Evolutionary conservation across 2,329 filamentous ascomycete species (phyloP).

Genomic region (Beauveria rudraprayagi): DNA sequence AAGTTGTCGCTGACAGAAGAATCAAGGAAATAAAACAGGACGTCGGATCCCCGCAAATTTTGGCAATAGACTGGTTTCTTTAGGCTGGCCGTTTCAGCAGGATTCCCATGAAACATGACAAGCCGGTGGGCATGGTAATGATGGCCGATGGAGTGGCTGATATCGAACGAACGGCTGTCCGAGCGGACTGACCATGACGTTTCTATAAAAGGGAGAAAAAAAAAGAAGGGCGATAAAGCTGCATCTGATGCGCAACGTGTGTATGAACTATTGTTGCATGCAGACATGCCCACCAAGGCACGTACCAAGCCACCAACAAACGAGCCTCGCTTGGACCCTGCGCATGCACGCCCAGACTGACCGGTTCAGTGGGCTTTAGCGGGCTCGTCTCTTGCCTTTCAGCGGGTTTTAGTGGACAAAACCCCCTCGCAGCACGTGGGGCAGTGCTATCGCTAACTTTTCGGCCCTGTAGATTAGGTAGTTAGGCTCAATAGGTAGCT

Average conservation of each 20-base stretch:
- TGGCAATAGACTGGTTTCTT: not conserved
- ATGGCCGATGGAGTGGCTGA: not conserved
- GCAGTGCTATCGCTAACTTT: not conserved
- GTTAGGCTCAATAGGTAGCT: no score
- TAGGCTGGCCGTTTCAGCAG: not conserved
- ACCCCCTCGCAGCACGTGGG: not conserved
- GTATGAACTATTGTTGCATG: no score
- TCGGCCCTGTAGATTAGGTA: no score
- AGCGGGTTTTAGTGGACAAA: constrained; percentile 3
- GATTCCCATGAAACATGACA: constrained; percentile 2
- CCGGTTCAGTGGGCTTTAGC: constrained; percentile 1
- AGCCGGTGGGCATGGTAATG: not conserved
- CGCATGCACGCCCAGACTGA: not conserved
- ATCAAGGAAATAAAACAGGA: not conserved
- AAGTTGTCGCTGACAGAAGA: no score
- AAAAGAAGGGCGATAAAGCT: no score
- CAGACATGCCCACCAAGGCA: no score
- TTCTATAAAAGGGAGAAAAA: no score
- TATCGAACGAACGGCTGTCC: not conserved
- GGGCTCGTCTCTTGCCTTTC: not conserved
- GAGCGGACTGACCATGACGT: no score
- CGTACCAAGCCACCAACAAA: not conserved
- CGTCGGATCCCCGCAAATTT: not conserved
- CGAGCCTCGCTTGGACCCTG: not conserved
- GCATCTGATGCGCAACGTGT: not conserved